These are phyloP conservation scores for Fusarium burgessii DNA, from an alignment of 2,329 filamentous ascomycete species.

Conservation along the genomic window DNA sequence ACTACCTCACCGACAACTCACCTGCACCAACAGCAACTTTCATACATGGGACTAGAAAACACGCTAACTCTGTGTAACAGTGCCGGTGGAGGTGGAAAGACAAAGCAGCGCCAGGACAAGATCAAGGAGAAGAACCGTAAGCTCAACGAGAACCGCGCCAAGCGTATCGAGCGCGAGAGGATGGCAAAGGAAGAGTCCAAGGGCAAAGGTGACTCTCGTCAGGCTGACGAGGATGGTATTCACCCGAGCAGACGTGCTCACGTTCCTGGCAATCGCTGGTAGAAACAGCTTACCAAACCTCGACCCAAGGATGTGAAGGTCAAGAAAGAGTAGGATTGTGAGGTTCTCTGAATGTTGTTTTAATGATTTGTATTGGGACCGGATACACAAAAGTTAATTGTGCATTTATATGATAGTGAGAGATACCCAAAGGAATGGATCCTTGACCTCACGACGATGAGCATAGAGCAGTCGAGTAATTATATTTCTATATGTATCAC, in stretches of 20 bases:
- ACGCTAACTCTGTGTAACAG: conserved; percentile 56
- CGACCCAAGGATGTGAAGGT: not conserved
- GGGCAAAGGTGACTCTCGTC: conserved; percentile 40
- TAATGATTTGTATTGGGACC: conserved; percentile 18
- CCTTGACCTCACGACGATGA: conserved; percentile 35
- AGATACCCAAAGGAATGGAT: conserved; percentile 49
- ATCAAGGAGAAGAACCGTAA: conserved; percentile 89
- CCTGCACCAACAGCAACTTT: conserved; percentile 12
- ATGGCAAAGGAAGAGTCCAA: conserved; percentile 50
- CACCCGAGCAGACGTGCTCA: conserved; percentile 64
- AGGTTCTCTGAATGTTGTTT: conserved; percentile 2
- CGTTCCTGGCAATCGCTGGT: conserved; percentile 41
- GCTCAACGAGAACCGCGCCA: conserved; percentile 74
- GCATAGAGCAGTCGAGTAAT: conserved; percentile 2
- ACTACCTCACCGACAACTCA: conserved; percentile 11
- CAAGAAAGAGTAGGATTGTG: not conserved
- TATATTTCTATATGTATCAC: not conserved
- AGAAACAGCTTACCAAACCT: not conserved
- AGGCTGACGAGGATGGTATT: conserved; percentile 53
- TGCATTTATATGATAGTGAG: conserved; percentile 39
- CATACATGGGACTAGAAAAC: not conserved
- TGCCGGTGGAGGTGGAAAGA: conserved; percentile 88
- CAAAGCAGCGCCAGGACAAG: conserved; percentile 76
- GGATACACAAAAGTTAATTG: conserved; percentile 40
- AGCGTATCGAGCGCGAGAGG: conserved; percentile 62